Percentiles rank a stretch among this genome's conserved stretches.
These are phyloP conservation scores for Gonapodya prolifera DNA, from an alignment of 192 early-diverging fungal genomes.

Conservation along the genomic window DNA sequence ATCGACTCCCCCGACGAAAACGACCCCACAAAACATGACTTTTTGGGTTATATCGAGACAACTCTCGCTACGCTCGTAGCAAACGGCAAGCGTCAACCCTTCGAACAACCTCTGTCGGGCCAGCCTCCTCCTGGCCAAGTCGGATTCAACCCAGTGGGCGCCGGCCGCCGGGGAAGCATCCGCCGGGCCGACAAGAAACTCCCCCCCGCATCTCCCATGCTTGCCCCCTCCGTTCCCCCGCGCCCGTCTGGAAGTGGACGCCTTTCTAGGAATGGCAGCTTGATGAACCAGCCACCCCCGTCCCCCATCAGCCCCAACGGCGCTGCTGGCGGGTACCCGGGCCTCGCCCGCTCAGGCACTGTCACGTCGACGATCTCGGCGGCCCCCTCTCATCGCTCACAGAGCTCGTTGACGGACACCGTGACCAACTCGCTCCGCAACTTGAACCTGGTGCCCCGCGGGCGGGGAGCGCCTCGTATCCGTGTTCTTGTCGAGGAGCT, in stretches of 20 bases:
- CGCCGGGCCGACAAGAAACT: background rate
- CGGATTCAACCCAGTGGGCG: background rate
- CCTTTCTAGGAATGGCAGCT: background rate
- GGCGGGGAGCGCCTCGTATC: background rate
- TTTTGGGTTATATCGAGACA: background rate
- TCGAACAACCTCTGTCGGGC: background rate
- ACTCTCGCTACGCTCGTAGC: background rate
- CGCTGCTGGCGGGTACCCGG: too few species aligned
- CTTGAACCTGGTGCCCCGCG: background rate
- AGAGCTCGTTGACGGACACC: background rate
- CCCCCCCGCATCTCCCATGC: background rate
- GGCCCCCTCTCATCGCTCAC: background rate
- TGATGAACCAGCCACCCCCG: background rate
- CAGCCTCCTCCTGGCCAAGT: background rate
- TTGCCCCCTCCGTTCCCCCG: background rate
- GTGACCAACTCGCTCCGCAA: background rate
- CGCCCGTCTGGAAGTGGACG: background rate
- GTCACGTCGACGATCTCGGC: background rate
- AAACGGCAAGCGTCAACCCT: background rate
- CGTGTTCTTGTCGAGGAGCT: constrained; percentile 2
- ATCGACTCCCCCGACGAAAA: background rate
- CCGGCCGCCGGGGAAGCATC: background rate
- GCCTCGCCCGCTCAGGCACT: background rate
- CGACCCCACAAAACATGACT: constrained; percentile 1
- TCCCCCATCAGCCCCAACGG: too few species aligned